Base-by-base conservation (phyloP, 495 filamentous ascomycete species). In the Penicillium psychrofluorescens region DNA sequence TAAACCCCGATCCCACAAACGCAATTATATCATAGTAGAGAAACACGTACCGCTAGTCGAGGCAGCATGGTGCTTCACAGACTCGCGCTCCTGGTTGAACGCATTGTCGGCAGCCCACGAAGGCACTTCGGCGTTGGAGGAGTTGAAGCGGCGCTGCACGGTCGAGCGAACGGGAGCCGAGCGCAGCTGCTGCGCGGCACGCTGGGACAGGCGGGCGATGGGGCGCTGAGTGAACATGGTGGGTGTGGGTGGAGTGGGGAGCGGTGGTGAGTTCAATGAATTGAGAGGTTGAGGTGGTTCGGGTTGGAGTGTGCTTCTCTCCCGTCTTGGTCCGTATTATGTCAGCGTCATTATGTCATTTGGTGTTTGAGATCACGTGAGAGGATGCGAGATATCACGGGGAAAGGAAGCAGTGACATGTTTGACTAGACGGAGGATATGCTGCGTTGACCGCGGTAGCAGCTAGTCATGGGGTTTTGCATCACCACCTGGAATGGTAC, bases 401-500 rank as follows among this genome's bases (percentile, higher is more conserved):
- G 22, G 22, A 22, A 16, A 22, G 22, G 22, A 22, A 22, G 22
- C 22, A 22, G 22, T 22, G 22, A 22, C 22, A 22, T 22, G 4
- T 22, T 22, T 22, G 6, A 22, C 22, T 22, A 22, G 22, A 22
- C 22, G 22, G 22, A 35, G 35, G 56, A 51, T 40, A 63, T 63
- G 61, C 29, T 41, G 34, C 14, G 11, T 15, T 12, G 42, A 8
- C 3, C 16, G 14, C 33, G 28, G 8, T 28, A 48, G 38, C 36
- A 36, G 50, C 40, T 51, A 55, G 54, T 30, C 29, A 90, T 90
- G 86, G 80, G 76, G 45, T 71, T 91, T 49, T 79, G 86, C 44
- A 86, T 91, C 49, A 91, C 85, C n/a, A 88, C 86, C 35, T 90
- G 89, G 89, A 95, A 95, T 67, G 85, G 85, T 87, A 63, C 53